Percentiles rank a stretch among this genome's conserved stretches.
phyloP scores from a whole-genome alignment of 768 basidiomycete genomes.

The Asterophora lycoperdoides region DNA sequence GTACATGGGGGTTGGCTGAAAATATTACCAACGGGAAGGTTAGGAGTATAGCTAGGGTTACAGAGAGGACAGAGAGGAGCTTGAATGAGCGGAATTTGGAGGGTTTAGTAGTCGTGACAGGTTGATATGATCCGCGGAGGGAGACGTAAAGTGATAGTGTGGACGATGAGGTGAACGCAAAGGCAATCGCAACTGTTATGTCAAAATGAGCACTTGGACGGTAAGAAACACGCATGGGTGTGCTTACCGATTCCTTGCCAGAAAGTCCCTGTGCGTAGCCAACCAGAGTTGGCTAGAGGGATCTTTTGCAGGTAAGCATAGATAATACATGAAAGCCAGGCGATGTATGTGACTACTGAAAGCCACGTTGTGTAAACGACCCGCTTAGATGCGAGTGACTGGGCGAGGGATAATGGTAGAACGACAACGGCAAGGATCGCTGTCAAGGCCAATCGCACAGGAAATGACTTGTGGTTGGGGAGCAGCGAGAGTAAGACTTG shows the following conservation, averaged over 20 bases:
- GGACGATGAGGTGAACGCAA: slow-evolving; percentile 61
- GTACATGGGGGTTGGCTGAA: slow-evolving; percentile 37
- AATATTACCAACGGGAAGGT: slow-evolving; percentile 58
- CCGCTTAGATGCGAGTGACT: slow-evolving; percentile 50
- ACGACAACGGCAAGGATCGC: slow-evolving; percentile 38
- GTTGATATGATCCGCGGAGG: slow-evolving; percentile 40
- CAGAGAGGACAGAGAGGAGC: slow-evolving; percentile 47
- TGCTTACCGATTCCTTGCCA: slow-evolving; percentile 66
- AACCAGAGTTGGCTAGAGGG: slow-evolving; percentile 31
- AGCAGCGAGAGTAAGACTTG: slow-evolving; percentile 48
- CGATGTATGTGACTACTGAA: slow-evolving; percentile 57
- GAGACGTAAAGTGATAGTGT: slow-evolving; percentile 66
- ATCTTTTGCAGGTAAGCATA: slow-evolving; percentile 49
- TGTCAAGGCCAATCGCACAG: slow-evolving; percentile 39
- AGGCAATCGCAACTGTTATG: slow-evolving; percentile 51
- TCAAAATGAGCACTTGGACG: slow-evolving; percentile 1
- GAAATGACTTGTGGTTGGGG: slow-evolving; percentile 27
- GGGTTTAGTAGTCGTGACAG: slow-evolving; percentile 39
- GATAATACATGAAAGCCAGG: slow-evolving; percentile 53
- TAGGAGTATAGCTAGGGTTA: slow-evolving; percentile 43
- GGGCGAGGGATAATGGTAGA: slow-evolving; percentile 49
- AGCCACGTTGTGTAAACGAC: slow-evolving; percentile 53
- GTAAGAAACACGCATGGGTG: slow-evolving; percentile 3
- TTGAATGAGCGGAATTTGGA: slow-evolving; percentile 54
- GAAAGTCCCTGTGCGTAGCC: slow-evolving; percentile 42